Evolutionary conservation across 306 rosid species (phyloP).

Genomic region (Quercus berberidifolia): DNA sequence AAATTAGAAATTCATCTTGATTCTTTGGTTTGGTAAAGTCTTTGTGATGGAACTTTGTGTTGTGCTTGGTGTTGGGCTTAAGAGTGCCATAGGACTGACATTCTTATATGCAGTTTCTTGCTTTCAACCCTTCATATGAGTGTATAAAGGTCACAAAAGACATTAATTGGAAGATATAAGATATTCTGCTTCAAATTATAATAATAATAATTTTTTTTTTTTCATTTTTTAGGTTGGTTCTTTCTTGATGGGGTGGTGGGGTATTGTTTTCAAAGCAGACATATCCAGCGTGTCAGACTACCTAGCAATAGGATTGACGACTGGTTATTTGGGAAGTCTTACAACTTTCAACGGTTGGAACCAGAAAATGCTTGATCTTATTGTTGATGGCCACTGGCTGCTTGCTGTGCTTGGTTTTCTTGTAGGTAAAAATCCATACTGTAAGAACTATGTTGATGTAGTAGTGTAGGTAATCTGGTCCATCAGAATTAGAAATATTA

Average conservation of each 20-base stretch:
- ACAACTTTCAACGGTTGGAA: conserved; percentile 96
- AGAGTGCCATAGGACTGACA: background rate
- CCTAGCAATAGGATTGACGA: conserved; percentile 67
- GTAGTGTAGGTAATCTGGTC: background rate
- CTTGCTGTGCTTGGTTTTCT: conserved; percentile 57
- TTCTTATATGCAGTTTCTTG: background rate
- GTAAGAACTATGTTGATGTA: background rate
- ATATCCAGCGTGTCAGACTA: conserved; percentile 60
- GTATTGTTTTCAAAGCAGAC: conserved; percentile 75
- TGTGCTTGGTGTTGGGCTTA: background rate
- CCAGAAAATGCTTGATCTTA: conserved; percentile 87
- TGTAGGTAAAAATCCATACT: conserved; percentile 42
- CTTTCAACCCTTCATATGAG: background rate
- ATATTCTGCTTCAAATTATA: background rate
- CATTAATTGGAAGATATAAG: background rate
- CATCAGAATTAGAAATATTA: background rate
- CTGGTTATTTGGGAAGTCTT: conserved; percentile 91
- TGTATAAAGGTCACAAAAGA: background rate
- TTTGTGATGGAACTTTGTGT: background rate
- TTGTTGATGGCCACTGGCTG: conserved; percentile 62
- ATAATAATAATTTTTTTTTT: background rate
- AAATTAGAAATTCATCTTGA: background rate
- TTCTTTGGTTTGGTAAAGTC: background rate
- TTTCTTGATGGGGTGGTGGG: conserved; percentile 95
- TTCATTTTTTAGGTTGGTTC: conserved; percentile 63